Evolutionary conservation across 2,329 filamentous ascomycete genomes (phyloP), one percentile per base, ranked within the genome.

Genomic region (Arthrobotrys conoides): DNA sequence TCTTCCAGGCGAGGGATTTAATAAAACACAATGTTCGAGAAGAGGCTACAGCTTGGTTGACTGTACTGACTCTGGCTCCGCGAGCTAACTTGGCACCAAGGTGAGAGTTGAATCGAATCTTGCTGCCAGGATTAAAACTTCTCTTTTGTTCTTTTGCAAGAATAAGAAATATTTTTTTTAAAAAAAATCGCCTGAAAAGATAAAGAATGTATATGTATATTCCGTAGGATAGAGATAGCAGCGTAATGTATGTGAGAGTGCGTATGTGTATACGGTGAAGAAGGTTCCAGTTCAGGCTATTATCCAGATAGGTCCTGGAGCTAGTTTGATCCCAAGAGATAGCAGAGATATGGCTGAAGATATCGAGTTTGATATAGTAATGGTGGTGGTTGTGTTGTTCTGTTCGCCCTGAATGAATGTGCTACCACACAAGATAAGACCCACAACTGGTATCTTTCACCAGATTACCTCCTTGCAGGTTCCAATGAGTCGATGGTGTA

Each of bases 1-100:
- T 77, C 73, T 77, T 77, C 67, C 61, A 71, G 67, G 67, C 73
- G 75, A 78, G 75, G 75, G 75, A 78, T 78, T 78, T 64, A 30
- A 3, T 36, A 8, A 64, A 64, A 30, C 8, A 24, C 44, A 51
- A 27, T 55, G 36, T 44, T 61, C 57, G 55, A 41, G 24, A 41
- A 51, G 53, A 41, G 27, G n/a, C 22, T 33, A 22, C 38, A 36
- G 61, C 57, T 65, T 49, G 41, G 61, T 49, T 48, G 36, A 68
- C 22, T 33, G 41, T 22, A 41, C 22, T 51, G 48, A 22, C n/a
- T 69, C 71, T 64, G 38, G 36, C 27, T n/a, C 51, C 71, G 18
- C 20, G 27, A 27, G 12, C 18, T 61, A 61, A 61, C 51, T 66
- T 63, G 70, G 64, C 44, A 65, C 41, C 61, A 36, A 72, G 70